phyloP scores from a whole-genome alignment of 108 stramenopile species.

The Cyclotella sp. region DNA sequence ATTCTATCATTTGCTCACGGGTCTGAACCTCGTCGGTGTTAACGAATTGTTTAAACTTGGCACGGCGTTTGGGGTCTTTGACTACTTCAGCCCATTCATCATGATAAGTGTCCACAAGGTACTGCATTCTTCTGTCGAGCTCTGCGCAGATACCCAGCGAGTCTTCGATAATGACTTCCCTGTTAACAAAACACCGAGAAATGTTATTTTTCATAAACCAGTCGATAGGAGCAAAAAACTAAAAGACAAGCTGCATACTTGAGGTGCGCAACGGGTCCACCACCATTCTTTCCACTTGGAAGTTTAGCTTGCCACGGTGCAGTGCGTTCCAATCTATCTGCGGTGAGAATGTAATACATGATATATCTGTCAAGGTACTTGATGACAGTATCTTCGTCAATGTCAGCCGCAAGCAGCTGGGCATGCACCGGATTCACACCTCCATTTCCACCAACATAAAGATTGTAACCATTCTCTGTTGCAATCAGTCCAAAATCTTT shows the following conservation, averaged over 20 bases:
- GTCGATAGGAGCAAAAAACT: background rate
- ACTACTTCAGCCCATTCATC: constrained; percentile 96
- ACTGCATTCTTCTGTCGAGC: constrained; percentile 87
- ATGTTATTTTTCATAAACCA: background rate
- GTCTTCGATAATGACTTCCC: constrained; percentile 93
- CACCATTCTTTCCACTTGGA: constrained; percentile 81
- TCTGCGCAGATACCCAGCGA: constrained; percentile 91
- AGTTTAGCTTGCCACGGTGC: constrained; percentile 90
- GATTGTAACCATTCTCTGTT: constrained; percentile 93
- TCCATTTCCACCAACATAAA: constrained; percentile 92
- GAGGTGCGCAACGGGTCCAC: constrained; percentile 86
- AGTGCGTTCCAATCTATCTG: constrained; percentile 89
- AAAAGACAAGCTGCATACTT: background rate
- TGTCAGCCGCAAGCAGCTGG: constrained; percentile 88
- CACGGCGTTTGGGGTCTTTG: constrained; percentile 75
- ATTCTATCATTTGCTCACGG: constrained; percentile 88
- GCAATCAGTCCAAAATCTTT: constrained; percentile 96
- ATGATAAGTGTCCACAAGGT: constrained; percentile 93
- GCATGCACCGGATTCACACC: constrained; percentile 91
- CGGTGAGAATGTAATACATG: constrained; percentile 95
- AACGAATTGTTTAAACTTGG: constrained; percentile 88
- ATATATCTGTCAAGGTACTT: constrained; percentile 93
- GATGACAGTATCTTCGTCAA: constrained; percentile 88
- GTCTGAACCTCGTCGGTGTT: constrained; percentile 85
- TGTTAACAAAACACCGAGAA: constrained; percentile 43